These are phyloP conservation scores for Mallotus repandus DNA, from an alignment of 441 rosid genomes.

Conservation along the genomic window DNA sequence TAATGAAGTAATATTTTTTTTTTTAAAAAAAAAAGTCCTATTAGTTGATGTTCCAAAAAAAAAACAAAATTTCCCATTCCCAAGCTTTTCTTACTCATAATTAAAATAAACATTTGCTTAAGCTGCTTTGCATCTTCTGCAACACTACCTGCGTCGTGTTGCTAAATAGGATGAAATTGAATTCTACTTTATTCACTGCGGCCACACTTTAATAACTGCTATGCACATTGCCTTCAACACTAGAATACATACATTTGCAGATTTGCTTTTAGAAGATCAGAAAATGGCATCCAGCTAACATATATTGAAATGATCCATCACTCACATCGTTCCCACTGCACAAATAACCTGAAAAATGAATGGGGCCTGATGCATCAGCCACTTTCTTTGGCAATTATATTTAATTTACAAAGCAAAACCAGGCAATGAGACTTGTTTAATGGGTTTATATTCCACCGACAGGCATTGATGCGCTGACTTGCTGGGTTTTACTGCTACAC, in stretches of 20 bases:
- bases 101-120: too few species aligned
- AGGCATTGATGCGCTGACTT: constrained; percentile 2
- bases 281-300: neutral
- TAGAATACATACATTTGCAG: neutral
- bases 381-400: neutral
- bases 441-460: constrained; percentile 10
- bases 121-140: neutral
- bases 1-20: too few species aligned
- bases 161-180: neutral
- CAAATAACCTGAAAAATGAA: neutral
- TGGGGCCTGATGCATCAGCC: neutral
- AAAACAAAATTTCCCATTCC: too few species aligned
- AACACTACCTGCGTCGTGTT: neutral
- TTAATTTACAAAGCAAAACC: neutral
- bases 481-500: neutral
- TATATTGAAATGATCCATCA: neutral
- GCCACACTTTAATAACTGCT: neutral
- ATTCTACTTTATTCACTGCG: neutral
- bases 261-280: neutral
- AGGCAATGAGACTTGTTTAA: neutral
- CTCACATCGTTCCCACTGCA: neutral
- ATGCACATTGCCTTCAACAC: neutral
- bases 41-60: too few species aligned
- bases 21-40: too few species aligned
- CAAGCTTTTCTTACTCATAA: too few species aligned